phyloP scores from a whole-genome alignment of 2,329 filamentous ascomycete species.

The Aureobasidium sp. region DNA sequence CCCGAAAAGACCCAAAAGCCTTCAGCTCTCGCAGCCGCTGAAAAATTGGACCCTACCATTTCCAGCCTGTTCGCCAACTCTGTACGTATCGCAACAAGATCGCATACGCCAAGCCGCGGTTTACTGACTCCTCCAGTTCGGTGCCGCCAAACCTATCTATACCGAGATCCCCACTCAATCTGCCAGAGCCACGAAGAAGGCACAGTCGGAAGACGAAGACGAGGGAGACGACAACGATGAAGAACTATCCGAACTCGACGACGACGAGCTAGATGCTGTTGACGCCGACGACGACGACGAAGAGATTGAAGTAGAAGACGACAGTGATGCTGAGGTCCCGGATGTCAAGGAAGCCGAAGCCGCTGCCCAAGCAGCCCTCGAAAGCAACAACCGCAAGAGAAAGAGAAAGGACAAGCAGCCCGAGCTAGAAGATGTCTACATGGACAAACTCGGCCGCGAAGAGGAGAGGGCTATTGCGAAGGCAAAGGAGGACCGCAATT shows the following conservation, averaged over 20 bases:
- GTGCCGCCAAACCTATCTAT: slow-evolving; percentile 3
- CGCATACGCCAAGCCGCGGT: too few relatives aligned
- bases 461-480: slow-evolving; percentile 27
- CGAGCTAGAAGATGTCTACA: slow-evolving; percentile 40
- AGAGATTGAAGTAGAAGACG: slow-evolving; percentile 23
- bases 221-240: slow-evolving; percentile 28
- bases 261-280: slow-evolving; percentile 22
- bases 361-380: slow-evolving; percentile 20
- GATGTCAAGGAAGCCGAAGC: slow-evolving; percentile 22
- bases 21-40: background rate
- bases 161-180: background rate
- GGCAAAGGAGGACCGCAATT: slow-evolving; percentile 3
- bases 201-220: slow-evolving; percentile 19
- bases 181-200: slow-evolving; percentile 14
- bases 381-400: slow-evolving; percentile 47
- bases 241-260: slow-evolving; percentile 23
- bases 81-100: slow-evolving; percentile 17
- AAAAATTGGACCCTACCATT: slow-evolving; percentile 34
- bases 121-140: slow-evolving; percentile 1
- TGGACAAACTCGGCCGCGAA: slow-evolving; percentile 54
- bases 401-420: slow-evolving; percentile 39
- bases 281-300: slow-evolving; percentile 31
- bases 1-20: background rate
- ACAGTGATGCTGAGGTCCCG: slow-evolving; percentile 23
- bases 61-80: slow-evolving; percentile 43